Evolutionary conservation across 1,284 basidiomycete genomes (phyloP).

Genomic region (Cystobasidium pallidum): DNA sequence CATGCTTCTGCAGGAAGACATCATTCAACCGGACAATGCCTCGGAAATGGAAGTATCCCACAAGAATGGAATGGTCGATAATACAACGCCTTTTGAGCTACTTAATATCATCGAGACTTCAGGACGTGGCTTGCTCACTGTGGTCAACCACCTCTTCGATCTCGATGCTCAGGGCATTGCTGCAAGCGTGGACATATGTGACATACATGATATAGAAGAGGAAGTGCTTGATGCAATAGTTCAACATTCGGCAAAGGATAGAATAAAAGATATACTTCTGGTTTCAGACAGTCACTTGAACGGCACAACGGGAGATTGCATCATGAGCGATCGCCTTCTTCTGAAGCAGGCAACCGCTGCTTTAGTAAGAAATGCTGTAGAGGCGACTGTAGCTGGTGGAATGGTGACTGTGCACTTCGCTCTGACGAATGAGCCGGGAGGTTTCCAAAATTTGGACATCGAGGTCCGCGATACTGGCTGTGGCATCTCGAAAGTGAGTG

Average conservation of each 20-base stretch:
- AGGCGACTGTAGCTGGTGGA: slow-evolving; percentile 7
- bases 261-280: background rate
- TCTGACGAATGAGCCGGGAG: background rate
- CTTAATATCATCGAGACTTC: slow-evolving; percentile 23
- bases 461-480: slow-evolving; percentile 18
- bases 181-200: background rate
- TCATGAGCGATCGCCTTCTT: slow-evolving; percentile 3
- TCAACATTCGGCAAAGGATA: slow-evolving; percentile 7
- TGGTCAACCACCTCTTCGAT: slow-evolving; percentile 32
- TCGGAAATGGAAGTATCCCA: background rate
- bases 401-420: background rate
- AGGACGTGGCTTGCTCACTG: slow-evolving; percentile 25
- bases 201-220: slow-evolving; percentile 21
- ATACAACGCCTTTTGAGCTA: slow-evolving; percentile 8
- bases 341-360: slow-evolving; percentile 13
- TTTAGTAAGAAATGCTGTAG: slow-evolving; percentile 25
- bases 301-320: background rate
- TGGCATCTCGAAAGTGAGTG: slow-evolving; percentile 22
- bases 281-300: background rate
- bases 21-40: background rate
- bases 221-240: slow-evolving; percentile 17
- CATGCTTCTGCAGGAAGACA: slow-evolving; percentile 1
- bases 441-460: background rate
- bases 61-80: background rate
- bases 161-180: slow-evolving; percentile 7